Conservation (phyloP, 768 basidiomycete genomes). For the Boletus bicolor region DNA sequence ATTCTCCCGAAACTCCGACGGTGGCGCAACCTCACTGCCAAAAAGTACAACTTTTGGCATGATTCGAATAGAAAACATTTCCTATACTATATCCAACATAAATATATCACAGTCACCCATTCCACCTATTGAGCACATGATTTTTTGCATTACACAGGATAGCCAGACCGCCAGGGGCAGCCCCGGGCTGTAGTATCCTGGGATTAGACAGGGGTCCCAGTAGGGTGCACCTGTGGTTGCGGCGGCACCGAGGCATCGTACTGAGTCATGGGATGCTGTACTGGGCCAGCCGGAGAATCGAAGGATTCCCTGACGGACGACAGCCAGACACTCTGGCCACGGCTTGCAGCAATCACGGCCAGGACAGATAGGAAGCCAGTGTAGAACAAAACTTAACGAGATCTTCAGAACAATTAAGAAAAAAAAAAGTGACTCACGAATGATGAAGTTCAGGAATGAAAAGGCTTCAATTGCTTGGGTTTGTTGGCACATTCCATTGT, state of each 20-base stretch:
- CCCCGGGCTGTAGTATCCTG: not conserved
- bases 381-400: conserved; percentile 33
- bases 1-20: conserved; percentile 31
- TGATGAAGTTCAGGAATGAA: conserved; percentile 36
- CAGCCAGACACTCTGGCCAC: conserved; percentile 33
- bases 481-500: conserved; percentile 26
- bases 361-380: conserved; percentile 21
- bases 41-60: too few species aligned
- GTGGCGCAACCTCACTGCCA: conserved; percentile 11
- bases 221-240: not conserved
- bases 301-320: conserved; percentile 32
- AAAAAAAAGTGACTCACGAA: conserved; percentile 22
- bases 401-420: not conserved
- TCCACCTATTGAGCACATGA: not conserved
- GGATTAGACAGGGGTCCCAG: not conserved
- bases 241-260: conserved; percentile 8
- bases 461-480: conserved; percentile 34
- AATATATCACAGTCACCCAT: not conserved
- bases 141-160: not conserved
- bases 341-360: conserved; percentile 24
- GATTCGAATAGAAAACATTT: not conserved
- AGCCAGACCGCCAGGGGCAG: not conserved
- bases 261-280: conserved; percentile 18
- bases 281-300: conserved; percentile 7
- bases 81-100: not conserved